Base-by-base conservation (phyloP, 257 asterid species). In the Solanum lignicaule region DNA sequence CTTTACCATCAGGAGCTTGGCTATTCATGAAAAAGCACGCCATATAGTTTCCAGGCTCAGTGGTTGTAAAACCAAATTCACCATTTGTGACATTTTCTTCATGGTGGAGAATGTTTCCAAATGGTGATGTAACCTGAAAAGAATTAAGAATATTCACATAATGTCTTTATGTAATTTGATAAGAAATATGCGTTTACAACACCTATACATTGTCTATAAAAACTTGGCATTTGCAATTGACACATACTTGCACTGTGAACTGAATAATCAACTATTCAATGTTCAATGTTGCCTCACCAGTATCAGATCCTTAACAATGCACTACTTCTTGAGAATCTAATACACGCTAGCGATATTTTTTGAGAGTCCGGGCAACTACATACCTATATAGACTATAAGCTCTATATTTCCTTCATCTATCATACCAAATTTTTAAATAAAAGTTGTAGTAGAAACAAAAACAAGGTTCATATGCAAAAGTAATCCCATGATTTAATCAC, bases 121-220 rank as follows among this genome's bases (percentile, higher is more conserved):
- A 95, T n/a, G 99, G 98, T 35, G 98, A 94, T 83, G 92, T 92
- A 74, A 97, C 98, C 98, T 96, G 85, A 66, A 78, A 38, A 78
- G 38, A 29, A 69, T 29, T 29, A 35, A 39, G 60, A 35, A 79
- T 39, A 18, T 76, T 87, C 85, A 35, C 23, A 33, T 12, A 15
- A 60, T 58, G 72, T 36, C 0, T 29, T 29, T 32, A 32, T 16
- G 29, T 33, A n/a, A 65, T 29, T 23, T 9, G 71, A 41, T 41
- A 41, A 41, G 48, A 41, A 41, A 29, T 27, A 29, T 69, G 76
- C 6, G 6, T 29, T 38, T 38, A 75, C 58, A 75, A 75, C 10
- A 20, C 81, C 48, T 41, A 41, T 41, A 41, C 48, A 11, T 41
- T 41, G 48, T 13, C 55, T 41, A 41, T 62, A 33, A 33, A 21